A percentile compares a stretch with the other conserved stretches of the same genome.
These are phyloP conservation scores for Proliferodiscus dingleyae DNA, from an alignment of 2,329 filamentous ascomycete species.

Conservation along the genomic window DNA sequence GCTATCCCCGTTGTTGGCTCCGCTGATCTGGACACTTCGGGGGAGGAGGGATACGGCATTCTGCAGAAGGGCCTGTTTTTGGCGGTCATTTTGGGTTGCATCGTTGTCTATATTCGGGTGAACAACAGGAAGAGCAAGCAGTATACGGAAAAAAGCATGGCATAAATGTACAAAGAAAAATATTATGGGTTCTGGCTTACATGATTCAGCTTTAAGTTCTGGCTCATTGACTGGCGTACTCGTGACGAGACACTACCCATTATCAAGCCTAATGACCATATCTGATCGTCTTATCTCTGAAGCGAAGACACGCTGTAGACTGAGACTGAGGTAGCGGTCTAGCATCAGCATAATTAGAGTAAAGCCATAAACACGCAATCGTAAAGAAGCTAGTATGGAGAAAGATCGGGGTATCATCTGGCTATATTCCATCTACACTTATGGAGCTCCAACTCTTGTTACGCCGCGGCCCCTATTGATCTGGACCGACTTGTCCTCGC, in stretches of 20 bases:
- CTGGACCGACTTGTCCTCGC: slow-evolving; percentile 93
- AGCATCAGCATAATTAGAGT: no score
- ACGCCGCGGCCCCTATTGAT: slow-evolving; percentile 54
- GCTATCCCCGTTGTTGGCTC: slow-evolving; percentile 17
- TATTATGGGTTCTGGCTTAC: background rate
- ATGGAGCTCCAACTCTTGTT: slow-evolving; percentile 19
- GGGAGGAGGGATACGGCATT: slow-evolving; percentile 36
- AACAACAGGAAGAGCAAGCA: slow-evolving; percentile 32
- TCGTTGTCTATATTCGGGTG: slow-evolving; percentile 43
- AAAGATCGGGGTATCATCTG: no score
- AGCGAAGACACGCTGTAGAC: no score
- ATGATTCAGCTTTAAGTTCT: no score
- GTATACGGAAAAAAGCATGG: slow-evolving; percentile 27
- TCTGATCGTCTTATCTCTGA: no score
- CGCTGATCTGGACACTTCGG: slow-evolving; percentile 20
- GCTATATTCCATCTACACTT: no score
- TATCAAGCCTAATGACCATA: no score
- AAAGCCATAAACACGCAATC: no score
- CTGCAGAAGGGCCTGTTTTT: slow-evolving; percentile 49
- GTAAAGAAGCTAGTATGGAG: no score
- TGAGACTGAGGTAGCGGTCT: no score
- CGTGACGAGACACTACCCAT: no score
- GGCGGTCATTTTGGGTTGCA: slow-evolving; percentile 41
- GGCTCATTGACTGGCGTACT: no score
- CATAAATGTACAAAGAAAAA: slow-evolving; percentile 3